phyloP scores from a whole-genome alignment of 345 rosid species.

The Euphorbia tirucalli region DNA sequence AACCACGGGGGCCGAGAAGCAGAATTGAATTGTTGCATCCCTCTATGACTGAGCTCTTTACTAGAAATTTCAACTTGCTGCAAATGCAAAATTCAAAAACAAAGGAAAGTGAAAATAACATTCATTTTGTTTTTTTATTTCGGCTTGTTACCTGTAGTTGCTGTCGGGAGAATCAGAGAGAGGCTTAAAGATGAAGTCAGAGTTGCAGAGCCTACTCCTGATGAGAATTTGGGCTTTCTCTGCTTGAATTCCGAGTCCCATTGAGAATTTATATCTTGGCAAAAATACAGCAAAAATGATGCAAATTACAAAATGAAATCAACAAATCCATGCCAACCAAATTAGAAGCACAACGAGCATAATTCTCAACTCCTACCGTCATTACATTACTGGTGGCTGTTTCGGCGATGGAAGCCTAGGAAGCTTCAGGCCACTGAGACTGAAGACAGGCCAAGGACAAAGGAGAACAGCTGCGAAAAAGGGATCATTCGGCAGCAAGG shows the following conservation, averaged over 20 bases:
- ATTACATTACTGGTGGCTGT: no score
- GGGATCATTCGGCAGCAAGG: no score
- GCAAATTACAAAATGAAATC: background rate
- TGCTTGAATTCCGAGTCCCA: conserved; percentile 19
- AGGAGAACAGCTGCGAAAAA: no score
- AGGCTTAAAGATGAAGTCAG: conserved; percentile 57
- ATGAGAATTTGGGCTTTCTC: conserved; percentile 39
- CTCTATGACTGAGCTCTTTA: conserved; percentile 72
- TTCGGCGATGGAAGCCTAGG: no score
- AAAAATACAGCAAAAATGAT: background rate
- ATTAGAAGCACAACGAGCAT: no score
- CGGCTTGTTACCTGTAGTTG: conserved; percentile 61
- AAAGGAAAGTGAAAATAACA: background rate
- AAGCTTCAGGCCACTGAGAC: no score
- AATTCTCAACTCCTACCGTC: no score
- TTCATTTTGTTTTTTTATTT: background rate
- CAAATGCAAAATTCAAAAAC: conserved; percentile 7
- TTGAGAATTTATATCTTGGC: background rate
- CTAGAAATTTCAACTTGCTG: conserved; percentile 73
- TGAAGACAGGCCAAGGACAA: no score
- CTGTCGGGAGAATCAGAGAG: conserved; percentile 63
- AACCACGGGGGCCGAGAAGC: conserved; percentile 92
- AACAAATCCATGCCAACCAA: background rate
- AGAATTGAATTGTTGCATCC: conserved; percentile 87
- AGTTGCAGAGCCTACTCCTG: conserved; percentile 62